Base-by-base conservation (phyloP, 2,329 filamentous ascomycete genomes). In the Drechslera avenae region DNA sequence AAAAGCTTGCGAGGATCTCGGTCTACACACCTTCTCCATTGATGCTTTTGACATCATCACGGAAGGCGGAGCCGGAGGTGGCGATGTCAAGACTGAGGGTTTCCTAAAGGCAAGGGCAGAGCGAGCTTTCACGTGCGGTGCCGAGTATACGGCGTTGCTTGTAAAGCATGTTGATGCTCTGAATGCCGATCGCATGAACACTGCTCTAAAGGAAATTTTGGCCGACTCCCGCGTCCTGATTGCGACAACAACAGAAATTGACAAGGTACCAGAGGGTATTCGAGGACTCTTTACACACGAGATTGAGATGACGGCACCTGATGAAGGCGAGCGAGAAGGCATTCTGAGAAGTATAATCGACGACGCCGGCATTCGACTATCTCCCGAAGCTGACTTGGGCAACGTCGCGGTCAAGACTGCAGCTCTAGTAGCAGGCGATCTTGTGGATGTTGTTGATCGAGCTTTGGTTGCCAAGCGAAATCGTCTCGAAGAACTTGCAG, bases 281-380 rank as follows among this genome's bases (percentile, higher is more conserved):
- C 85, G 94, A 45, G 91, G 91, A 9, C 79, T 97, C 2, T 97
- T 99, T 72, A 96, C 91, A 0, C 93, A 99, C 65, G 94, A 99
- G 73, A 81, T 99, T 34, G 93, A 97, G 67, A 91, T 99, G 84
- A 85, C 81, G 36, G 94, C 94, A 0, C 94, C 94, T 0, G 92
- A 97, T 63, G 94, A 99, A 71, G 86, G 86, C 19, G 93, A 97
- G 74, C 83, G 94, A 76, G 92, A 96, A 76, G 89, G 88, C 2
- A 94, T 97, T 39, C 77, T 99, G 7, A 84, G 84, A 43, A 86
- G 86, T 52, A 89, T 95, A 30, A 83, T 97, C 28, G 83, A 89
- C 28, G 86, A 91, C 51, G 84, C 86, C 21, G 86, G 89, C 2
- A 81, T 96, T 17, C 82, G 84, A n/a, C 76, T 97, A 2, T 89